Base-by-base conservation (phyloP, 139 green algal species). In the Chlamydomonas incerta region DNA sequence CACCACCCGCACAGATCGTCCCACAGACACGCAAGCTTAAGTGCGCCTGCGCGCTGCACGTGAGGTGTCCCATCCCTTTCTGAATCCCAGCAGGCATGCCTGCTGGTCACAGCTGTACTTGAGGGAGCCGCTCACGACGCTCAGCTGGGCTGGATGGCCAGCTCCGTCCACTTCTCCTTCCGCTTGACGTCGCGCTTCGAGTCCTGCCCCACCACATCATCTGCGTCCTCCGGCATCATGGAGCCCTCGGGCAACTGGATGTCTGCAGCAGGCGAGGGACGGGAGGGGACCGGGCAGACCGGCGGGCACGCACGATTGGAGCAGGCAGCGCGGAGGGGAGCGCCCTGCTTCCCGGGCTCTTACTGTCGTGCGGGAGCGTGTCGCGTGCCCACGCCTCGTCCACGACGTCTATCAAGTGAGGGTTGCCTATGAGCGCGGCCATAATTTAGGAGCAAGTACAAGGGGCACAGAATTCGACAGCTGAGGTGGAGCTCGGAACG, bases 361-460 rank as follows among this genome's bases (percentile, higher is more conserved):
- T 29, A 87, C 81, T 67, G 57, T 87, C 81, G 31, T 81, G 58
- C 15, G 81, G 81, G 2, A 87, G 81, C 6, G 70, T 80, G 37
- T 87, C 81, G 18, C 69, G 69, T 3, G 70, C 70, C 81, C 81
- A 87, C 8, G 63, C 57, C 23, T 87, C 81, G 58, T 87, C 81
- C 50, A 80, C 70, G 8, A 81, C 29, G 58, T 81, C 70, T 21
- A 87, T 74, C 15, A 81, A 34, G 3, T 80, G 81, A 0, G 69
- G 70, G 28, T 80, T 87, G 35, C 57, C 57, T 13, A 35, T 52
- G 17, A 81, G 35, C 17, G 69, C 9, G 14, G 74, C 69, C 74
- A 82, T 82, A 24, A n/a, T n/a, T n/a, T n/a, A n/a, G n/a, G n/a
- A n/a, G n/a, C n/a, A n/a, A n/a, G n/a, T n/a, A n/a, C n/a, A n/a